phyloP scores from a whole-genome alignment of 2,329 filamentous ascomycete species.

The Beauveria sp. region DNA sequence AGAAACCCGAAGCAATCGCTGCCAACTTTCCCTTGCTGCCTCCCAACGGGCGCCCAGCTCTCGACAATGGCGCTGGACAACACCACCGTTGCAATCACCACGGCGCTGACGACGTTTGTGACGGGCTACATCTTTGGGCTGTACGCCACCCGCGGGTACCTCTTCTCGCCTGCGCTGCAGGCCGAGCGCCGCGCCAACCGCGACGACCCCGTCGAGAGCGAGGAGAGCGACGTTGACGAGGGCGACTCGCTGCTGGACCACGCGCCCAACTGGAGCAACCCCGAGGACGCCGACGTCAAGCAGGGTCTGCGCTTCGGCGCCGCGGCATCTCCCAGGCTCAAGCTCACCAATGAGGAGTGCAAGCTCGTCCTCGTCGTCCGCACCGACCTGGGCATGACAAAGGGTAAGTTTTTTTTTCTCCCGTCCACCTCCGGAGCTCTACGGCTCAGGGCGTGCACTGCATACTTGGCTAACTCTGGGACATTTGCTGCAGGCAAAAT shows the following conservation, averaged over 20 bases:
- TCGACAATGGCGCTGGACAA: slow-evolving; percentile 33
- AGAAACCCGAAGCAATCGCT: background rate
- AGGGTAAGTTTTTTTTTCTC: slow-evolving; percentile 66
- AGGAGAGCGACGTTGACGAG: slow-evolving; percentile 61
- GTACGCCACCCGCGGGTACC: slow-evolving; percentile 57
- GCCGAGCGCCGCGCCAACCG: slow-evolving; percentile 49
- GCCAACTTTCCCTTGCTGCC: background rate
- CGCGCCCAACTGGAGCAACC: slow-evolving; percentile 60
- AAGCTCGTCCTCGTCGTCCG: slow-evolving; percentile 89
- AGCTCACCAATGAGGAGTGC: slow-evolving; percentile 64
- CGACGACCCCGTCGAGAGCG: slow-evolving; percentile 57
- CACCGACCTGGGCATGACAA: slow-evolving; percentile 95
- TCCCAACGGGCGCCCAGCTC: slow-evolving; percentile 3
- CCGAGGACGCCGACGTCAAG: slow-evolving; percentile 48
- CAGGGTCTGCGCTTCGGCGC: slow-evolving; percentile 41
- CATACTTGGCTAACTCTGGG: background rate
- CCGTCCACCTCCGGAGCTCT: background rate
- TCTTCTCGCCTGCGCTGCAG: slow-evolving; percentile 48
- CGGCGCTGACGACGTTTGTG: slow-evolving; percentile 65
- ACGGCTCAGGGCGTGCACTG: background rate
- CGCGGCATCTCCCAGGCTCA: slow-evolving; percentile 23
- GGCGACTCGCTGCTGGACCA: slow-evolving; percentile 53
- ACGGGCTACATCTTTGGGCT: slow-evolving; percentile 77
- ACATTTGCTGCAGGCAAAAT: slow-evolving; percentile 67
- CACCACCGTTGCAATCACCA: slow-evolving; percentile 59